Conservation (phyloP, 306 rosid genomes). For the Cucumis cinereus region DNA sequence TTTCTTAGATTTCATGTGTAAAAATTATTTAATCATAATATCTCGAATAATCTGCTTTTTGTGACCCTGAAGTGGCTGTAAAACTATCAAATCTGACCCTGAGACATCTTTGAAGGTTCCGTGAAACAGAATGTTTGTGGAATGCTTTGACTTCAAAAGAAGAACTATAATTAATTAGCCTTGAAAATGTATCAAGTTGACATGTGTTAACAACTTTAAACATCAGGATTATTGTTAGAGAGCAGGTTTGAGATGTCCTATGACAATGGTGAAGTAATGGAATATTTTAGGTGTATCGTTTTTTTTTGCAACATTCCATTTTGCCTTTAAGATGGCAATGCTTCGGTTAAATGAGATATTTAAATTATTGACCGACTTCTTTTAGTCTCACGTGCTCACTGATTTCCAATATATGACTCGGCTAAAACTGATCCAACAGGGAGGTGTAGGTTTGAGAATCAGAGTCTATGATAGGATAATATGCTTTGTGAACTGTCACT, state of each 20-base stretch:
- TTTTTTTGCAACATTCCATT: background rate
- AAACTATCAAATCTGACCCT: background rate
- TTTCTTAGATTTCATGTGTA: background rate
- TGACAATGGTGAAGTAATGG: background rate
- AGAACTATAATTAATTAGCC: background rate
- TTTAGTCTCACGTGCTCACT: background rate
- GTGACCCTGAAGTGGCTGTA: background rate
- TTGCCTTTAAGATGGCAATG: background rate
- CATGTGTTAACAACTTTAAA: background rate
- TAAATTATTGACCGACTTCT: background rate
- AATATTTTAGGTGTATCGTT: background rate
- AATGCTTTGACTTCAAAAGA: background rate
- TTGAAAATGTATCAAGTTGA: background rate
- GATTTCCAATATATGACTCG: constrained; percentile 14
- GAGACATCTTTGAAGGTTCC: background rate
- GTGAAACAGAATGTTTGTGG: background rate
- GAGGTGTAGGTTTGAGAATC: constrained; percentile 98
- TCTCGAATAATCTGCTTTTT: background rate
- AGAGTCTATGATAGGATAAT: constrained; percentile 90
- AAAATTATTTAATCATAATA: background rate
- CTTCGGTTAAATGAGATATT: background rate
- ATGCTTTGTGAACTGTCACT: constrained; percentile 99
- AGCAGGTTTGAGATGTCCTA: background rate
- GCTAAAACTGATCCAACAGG: constrained; percentile 45
- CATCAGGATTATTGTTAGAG: background rate